Evolutionary conservation across 108 stramenopile genomes (phyloP).

Genomic region (Cyclotella atomus): DNA sequence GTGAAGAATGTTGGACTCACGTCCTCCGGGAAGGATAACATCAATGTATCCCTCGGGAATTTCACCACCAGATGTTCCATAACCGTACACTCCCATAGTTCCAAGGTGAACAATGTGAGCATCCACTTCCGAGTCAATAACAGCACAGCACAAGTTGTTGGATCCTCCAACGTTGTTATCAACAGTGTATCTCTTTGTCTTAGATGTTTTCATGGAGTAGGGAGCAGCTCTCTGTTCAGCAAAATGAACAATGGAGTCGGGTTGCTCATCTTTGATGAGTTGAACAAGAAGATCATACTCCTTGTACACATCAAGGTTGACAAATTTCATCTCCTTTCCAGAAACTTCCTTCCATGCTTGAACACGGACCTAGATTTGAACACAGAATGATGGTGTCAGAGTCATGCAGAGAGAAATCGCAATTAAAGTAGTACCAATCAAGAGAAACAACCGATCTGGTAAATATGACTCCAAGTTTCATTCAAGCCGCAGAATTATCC

Average conservation of each 20-base stretch:
- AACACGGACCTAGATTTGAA: conserved; percentile 66
- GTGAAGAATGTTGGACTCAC: conserved; percentile 93
- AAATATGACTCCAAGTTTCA: too few relatives aligned
- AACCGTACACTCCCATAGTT: conserved; percentile 99
- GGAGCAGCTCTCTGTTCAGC: conserved; percentile 99
- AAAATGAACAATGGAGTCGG: conserved; percentile 97
- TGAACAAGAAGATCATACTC: conserved; percentile 94
- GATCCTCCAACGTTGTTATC: conserved; percentile 97
- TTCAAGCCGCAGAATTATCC: conserved; percentile 50
- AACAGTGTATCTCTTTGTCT: conserved; percentile 96
- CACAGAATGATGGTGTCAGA: too few relatives aligned
- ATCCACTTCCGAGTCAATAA: conserved; percentile 94
- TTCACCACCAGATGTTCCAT: conserved; percentile 97
- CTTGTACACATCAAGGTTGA: conserved; percentile 93
- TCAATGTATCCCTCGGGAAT: conserved; percentile 99
- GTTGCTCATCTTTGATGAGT: conserved; percentile 92
- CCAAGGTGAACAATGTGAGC: conserved; percentile 98
- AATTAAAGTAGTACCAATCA: neutral
- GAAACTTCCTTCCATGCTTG: conserved; percentile 95
- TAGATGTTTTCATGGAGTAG: conserved; percentile 95
- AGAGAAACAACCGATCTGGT: conserved; percentile 8
- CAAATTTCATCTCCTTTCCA: conserved; percentile 91
- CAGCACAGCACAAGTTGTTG: conserved; percentile 96
- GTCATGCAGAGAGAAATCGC: too few relatives aligned
- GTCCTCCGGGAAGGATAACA: conserved; percentile 93